Evolutionary conservation across 2,329 filamentous ascomycete species (phyloP), one percentile per base, ranked within the genome.

Genomic region (Aspergillus hortae): DNA sequence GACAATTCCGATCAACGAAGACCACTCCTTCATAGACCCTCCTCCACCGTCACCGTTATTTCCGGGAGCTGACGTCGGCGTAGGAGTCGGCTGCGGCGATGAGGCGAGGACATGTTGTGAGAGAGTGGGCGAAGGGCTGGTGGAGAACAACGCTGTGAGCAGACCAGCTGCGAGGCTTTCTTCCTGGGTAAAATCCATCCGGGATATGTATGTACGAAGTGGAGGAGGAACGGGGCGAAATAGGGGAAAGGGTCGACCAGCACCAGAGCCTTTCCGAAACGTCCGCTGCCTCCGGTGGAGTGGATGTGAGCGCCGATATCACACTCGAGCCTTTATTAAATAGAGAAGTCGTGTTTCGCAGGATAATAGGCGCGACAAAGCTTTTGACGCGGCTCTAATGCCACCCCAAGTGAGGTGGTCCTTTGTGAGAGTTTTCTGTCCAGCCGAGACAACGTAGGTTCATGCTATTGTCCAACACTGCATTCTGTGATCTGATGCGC

Each of bases 1-100:
- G 49, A 92, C 74, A 65, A 99, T 96, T 62, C 94, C 94, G 66
- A 99, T 97, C 49, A 97, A 78, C 23, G 91, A 95, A 44, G 91
- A 95, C 92, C 92, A 97, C 69, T 70, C 53, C 35, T 64, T 60
- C 51, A 65, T 58, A 17, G 55, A 44, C 12, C 62, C 61, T 14
- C 57, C 55, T 11, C 51, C 53, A 10, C 56, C 52, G 21, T 61
- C 63, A 55, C 62, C 53, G 30, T 59, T 33, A 49, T 58, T 44
- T 19, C 56, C 59, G 17, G 53, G 51, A 6, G 48, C 54, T 23
- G 61, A 46, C 6, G 55, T 52, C 12, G 51, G 51, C 25, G 60
- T 56, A 23, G 61, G 54, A 36, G 54, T 43, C 19, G 54, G 43
- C 41, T 30, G 27, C 27, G 56, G 49, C 23, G 57, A 57, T 40